phyloP scores from a whole-genome alignment of 2,329 filamentous ascomycete genomes.

The Fusarium sp. region DNA sequence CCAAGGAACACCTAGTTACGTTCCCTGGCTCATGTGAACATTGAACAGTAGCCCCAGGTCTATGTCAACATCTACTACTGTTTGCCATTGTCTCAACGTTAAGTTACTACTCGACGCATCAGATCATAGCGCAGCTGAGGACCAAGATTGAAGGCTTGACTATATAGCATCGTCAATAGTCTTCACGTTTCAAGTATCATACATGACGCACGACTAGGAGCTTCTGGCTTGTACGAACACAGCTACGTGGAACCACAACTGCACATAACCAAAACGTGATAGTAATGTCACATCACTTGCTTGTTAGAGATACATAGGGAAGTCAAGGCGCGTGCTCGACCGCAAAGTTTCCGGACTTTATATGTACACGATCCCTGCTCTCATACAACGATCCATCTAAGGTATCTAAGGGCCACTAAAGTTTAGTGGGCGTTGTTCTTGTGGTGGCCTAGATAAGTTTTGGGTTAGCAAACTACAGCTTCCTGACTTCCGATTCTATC shows the following conservation, averaged over 20 bases:
- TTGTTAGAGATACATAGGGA: constrained; percentile 53
- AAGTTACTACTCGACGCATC: neutral
- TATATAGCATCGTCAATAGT: neutral
- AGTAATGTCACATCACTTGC: constrained; percentile 48
- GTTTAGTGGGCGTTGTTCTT: constrained; percentile 99
- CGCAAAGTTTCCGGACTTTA: constrained; percentile 53
- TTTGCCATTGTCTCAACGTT: neutral
- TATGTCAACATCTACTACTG: neutral
- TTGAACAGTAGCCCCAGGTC: neutral
- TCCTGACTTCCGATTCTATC: neutral
- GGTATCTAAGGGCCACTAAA: constrained; percentile 33
- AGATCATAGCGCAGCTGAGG: neutral
- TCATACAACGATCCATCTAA: constrained; percentile 43
- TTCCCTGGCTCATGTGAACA: neutral
- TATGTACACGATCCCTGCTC: constrained; percentile 58
- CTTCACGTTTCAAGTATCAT: neutral
- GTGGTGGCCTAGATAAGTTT: constrained; percentile 82
- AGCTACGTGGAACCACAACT: neutral
- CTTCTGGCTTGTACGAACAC: neutral
- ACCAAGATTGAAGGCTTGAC: constrained; percentile 9
- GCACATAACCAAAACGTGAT: constrained; percentile 16
- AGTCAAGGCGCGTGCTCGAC: constrained; percentile 54
- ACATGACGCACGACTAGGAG: neutral
- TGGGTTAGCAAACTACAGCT: constrained; percentile 33
- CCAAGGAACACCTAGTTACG: neutral